These are phyloP conservation scores for Lasiodiplodia sp. DNA, from an alignment of 2,329 filamentous ascomycete genomes.

Conservation along the genomic window DNA sequence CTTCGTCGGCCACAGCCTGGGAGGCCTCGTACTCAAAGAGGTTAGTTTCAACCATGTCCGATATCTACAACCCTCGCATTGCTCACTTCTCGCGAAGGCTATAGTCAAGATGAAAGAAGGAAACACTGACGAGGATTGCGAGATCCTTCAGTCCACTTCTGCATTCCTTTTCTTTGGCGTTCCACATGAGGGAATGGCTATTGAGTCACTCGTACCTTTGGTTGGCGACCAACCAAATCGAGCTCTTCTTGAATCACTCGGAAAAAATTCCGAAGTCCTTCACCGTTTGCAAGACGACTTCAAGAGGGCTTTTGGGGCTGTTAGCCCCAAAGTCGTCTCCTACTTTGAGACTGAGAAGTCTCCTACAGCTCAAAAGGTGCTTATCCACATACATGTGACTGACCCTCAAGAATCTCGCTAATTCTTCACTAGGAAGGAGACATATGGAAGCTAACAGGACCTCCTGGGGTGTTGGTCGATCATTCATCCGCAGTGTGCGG, in stretches of 20 bases:
- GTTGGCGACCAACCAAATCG: constrained; percentile 10
- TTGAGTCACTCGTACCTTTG: constrained; percentile 8
- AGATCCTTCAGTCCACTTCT: neutral
- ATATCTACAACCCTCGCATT: too few species aligned
- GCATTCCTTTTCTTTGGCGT: constrained; percentile 18
- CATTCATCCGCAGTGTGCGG: neutral
- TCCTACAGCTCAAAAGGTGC: neutral
- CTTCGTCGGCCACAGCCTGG: constrained; percentile 10
- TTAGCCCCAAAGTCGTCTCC: neutral
- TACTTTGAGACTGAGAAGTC: constrained; percentile 18
- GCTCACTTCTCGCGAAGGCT: neutral
- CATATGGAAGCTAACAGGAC: neutral
- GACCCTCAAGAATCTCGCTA: neutral
- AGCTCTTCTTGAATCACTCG: neutral
- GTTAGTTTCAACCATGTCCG: neutral
- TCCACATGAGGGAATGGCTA: constrained; percentile 4
- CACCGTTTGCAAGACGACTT: neutral
- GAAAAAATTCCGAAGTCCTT: neutral
- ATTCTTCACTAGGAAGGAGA: neutral
- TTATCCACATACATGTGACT: neutral
- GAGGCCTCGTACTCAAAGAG: constrained; percentile 22
- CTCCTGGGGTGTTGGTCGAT: neutral
- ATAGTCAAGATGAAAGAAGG: neutral
- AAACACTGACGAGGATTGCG: neutral
- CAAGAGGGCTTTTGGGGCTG: neutral